Conservation (phyloP, 805 yeast species). For the Sugiyamaella valdiviana region DNA sequence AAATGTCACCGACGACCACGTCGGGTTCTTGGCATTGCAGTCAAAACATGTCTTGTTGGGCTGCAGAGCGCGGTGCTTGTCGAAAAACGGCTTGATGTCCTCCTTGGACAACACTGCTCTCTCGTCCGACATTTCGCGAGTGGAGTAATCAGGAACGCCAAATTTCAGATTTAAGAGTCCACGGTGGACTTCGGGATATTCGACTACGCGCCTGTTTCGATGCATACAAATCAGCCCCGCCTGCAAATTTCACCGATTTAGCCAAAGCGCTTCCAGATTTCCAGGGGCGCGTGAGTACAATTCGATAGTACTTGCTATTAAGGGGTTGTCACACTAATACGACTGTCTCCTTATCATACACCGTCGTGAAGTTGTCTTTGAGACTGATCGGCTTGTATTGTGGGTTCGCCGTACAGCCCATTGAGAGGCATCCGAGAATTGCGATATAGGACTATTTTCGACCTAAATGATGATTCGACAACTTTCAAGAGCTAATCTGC, state of each 20-base stretch:
- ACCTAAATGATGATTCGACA: too few relatives aligned
- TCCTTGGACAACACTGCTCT: slow-evolving; percentile 41
- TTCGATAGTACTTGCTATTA: background rate
- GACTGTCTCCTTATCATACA: too few relatives aligned
- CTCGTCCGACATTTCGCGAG: slow-evolving; percentile 17
- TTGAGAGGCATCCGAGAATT: too few relatives aligned
- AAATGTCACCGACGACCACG: slow-evolving; percentile 97
- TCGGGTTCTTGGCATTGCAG: slow-evolving; percentile 88
- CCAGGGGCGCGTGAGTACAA: too few relatives aligned
- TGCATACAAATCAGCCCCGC: background rate
- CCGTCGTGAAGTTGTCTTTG: too few relatives aligned
- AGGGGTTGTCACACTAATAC: too few relatives aligned
- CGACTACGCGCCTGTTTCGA: background rate
- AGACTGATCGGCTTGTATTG: too few relatives aligned
- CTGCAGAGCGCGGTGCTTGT: slow-evolving; percentile 53
- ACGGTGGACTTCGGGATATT: background rate
- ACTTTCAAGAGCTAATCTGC: too few relatives aligned
- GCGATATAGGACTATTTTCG: too few relatives aligned
- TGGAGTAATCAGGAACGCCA: background rate
- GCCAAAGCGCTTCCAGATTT: too few relatives aligned
- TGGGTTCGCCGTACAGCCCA: too few relatives aligned
- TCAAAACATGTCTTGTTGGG: slow-evolving; percentile 87
- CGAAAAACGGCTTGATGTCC: slow-evolving; percentile 60
- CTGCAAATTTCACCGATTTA: background rate
- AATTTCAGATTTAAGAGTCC: background rate